These are phyloP conservation scores for Cryptococcus neoformans DNA, from an alignment of 1,284 basidiomycete genomes.

Conservation along the genomic window DNA sequence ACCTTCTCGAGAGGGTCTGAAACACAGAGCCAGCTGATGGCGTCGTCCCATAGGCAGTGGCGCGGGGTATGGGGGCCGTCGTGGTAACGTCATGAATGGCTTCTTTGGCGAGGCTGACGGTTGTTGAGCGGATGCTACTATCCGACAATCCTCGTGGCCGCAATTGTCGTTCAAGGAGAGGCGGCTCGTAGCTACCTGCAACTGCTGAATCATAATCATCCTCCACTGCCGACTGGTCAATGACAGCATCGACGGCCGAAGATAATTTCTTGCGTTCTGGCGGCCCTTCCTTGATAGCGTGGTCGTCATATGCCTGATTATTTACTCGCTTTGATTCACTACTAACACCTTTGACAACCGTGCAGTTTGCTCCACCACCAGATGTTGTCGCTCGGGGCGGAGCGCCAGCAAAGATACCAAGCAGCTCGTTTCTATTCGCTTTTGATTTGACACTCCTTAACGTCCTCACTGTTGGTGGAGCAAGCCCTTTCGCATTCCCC, in stretches of 20 bases:
- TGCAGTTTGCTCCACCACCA: conserved; percentile 54
- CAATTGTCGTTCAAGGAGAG: conserved; percentile 62
- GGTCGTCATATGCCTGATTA: conserved; percentile 32
- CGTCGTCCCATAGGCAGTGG: conserved; percentile 5
- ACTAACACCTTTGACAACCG: conserved; percentile 2
- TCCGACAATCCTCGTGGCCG: conserved; percentile 78
- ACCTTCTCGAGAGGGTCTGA: conserved; percentile 21
- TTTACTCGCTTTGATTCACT: conserved; percentile 27
- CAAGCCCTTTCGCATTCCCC: conserved; percentile 5
- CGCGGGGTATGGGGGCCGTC: conserved; percentile 2
- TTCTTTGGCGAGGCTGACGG: conserved; percentile 47
- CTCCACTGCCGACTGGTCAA: conserved; percentile 56
- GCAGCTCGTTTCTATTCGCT: conserved; percentile 40
- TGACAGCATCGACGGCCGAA: conserved; percentile 69
- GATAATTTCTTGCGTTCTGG: conserved; percentile 51
- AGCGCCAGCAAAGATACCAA: conserved; percentile 80
- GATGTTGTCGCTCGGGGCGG: conserved; percentile 50
- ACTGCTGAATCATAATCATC: conserved; percentile 8
- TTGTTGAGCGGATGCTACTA: conserved; percentile 83
- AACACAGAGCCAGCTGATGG: conserved; percentile 11
- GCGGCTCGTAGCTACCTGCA: conserved; percentile 50
- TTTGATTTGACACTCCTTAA: conserved; percentile 27
- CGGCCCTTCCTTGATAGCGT: conserved; percentile 9
- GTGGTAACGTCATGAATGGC: background rate
- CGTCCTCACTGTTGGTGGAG: conserved; percentile 16